A percentile compares a stretch with the other conserved stretches of the same genome.
Conservation (phyloP, 139 green algal species). For the Chlamydomonas applanata region DNA sequence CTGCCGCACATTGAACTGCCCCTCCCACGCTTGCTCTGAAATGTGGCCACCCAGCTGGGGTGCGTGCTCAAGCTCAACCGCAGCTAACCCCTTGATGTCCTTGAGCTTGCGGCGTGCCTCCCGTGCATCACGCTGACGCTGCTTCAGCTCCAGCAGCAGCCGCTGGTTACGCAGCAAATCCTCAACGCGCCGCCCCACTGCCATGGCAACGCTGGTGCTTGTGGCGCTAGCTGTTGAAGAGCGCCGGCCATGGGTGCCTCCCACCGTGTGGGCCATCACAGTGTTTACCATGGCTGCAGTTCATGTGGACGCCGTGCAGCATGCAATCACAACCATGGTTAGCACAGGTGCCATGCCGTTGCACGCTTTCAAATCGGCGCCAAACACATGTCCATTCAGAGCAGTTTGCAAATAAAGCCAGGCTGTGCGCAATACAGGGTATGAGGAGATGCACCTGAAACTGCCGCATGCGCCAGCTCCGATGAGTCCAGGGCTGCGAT, state of each 20-base stretch:
- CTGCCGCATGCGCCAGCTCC: background rate
- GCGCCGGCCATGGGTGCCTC: background rate
- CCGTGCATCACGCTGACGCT: too few species aligned
- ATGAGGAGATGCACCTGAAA: background rate
- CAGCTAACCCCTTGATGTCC: background rate
- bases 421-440: background rate
- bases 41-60: background rate
- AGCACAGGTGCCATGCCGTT: background rate
- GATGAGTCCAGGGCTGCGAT: background rate
- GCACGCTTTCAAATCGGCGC: background rate
- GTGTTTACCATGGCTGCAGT: background rate
- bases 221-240: background rate
- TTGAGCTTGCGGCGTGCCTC: too few species aligned
- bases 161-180: constrained; percentile 3
- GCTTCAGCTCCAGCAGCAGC: constrained; percentile 4
- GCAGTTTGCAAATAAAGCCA: background rate
- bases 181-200: background rate
- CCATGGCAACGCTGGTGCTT: background rate
- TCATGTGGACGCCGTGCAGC: background rate
- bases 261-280: background rate
- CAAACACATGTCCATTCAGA: background rate
- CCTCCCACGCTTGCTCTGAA: background rate
- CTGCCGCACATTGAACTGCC: background rate
- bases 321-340: background rate
- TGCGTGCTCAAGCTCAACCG: background rate